Evolutionary conservation across 139 green algal genomes (phyloP), one percentile per base, ranked within the genome.

Genomic region (Ettlia oleoabundans): DNA sequence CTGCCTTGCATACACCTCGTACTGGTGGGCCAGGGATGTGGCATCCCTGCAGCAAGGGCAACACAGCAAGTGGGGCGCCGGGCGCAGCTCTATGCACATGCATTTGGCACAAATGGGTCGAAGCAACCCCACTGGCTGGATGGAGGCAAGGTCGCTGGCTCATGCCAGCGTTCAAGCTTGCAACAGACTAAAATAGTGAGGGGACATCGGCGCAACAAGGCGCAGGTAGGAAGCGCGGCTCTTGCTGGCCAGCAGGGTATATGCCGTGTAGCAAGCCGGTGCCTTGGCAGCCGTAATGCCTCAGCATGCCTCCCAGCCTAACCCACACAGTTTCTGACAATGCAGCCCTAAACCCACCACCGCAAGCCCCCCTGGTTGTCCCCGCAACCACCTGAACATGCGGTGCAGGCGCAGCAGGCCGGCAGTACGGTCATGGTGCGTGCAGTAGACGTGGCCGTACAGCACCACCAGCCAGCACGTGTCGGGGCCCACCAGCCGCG

Each of bases 381-480:
- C 30, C 10, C 33, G 1, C 74, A 55, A 7, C 7, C 63, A 85
- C 51, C 51, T 43, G 69, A 78, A 83, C 78, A 83, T 63, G 26
- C 78, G 78, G 65, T 82, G 65, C 5, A 86, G 51, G n/a, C 61
- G 71, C 53, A 86, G 81, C 47, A 71, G 35, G n/a, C 75, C 38
- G 1, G n/a, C 51, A 4, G 10, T 5, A 6, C 41, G 52, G 30
- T 86, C 81, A 37, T 82, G 81, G 65, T 75, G 65, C 13, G 33
- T n/a, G 64, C 37, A 52, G 38, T 68, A 74, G 19, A 82, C 81
- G 9, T 58, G 81, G 38, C 71, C 69, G 6, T 82, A 86, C 18
- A 86, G 68, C 71, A 65, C 35, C 32, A 76, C 51, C 75, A 80
- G 38, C 81, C 81, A 86, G 63, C 76, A 82, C 4, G 42, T 81